Evolutionary conservation across 805 yeast genomes (phyloP), one percentile per base, ranked within the genome.

Genomic region (Starmerella potacharoeniae): DNA sequence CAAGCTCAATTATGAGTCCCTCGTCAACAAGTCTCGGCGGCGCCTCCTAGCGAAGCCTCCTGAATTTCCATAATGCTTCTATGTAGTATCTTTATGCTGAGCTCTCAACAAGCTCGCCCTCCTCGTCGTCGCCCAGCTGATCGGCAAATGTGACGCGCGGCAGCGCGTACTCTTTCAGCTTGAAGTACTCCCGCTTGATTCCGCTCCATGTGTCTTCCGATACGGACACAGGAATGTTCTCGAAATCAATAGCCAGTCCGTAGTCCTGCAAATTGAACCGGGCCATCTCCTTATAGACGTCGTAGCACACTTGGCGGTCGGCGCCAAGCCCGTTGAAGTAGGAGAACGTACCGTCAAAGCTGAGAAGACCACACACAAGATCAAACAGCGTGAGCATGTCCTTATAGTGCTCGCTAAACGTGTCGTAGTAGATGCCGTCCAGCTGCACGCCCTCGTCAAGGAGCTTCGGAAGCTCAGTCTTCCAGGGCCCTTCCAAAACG

Each of bases 271-370:
- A 73, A 68, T 90, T 97, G 55, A 86, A 69, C 59, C 82, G 86
- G 4, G 86, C 96, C 55, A 90, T 81, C 62, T 81, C 78, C 67
- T 80, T 83, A 73, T 91, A 90, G 8, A 91, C 96, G 63, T 90
- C 90, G 65, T 84, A 84, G 61, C 84, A 79, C 13, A 84, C 74
- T 62, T 80, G 77, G 62, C 89, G 72, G 60, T 84, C 93, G 14
- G 90, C 91, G 29, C 93, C 93, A 9, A 86, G 74, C 0, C 97
- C 97, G 65, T 90, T 91, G 76, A 90, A 90, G 66, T 89, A 90
- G 5, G 96, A 87, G 60, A 90, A 89, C 0, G 81, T 77, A 8
- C 97, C 97, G 36, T 79, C 77, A 7, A 93, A 86, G 66, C 84
- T 84, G 60, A 90, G 70, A 50, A 90, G 71, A 0, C 96, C 97